Percentiles rank a stretch among this genome's conserved stretches.
Evolutionary conservation across 1,284 basidiomycete genomes (phyloP).

Genomic region (Fomes fomentarius): DNA sequence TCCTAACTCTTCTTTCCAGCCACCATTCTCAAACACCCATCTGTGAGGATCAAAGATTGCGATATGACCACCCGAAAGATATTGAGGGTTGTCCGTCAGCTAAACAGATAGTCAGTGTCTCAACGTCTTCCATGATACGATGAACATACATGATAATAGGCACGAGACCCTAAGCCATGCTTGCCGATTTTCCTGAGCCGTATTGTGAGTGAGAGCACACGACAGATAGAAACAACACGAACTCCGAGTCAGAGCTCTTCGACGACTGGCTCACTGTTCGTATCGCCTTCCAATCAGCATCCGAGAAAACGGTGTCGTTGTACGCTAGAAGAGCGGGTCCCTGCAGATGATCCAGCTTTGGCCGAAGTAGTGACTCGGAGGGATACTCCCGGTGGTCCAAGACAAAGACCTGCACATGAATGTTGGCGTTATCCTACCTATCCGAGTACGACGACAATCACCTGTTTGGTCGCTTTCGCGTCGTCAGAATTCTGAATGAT

Average conservation of each 20-base stretch:
- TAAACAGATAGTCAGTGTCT: slow-evolving; percentile 20
- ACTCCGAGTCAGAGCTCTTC: slow-evolving; percentile 48
- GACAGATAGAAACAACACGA: slow-evolving; percentile 18
- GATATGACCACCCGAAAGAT: slow-evolving; percentile 44
- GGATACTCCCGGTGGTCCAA: slow-evolving; percentile 42
- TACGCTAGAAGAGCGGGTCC: slow-evolving; percentile 51
- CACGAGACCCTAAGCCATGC: slow-evolving; percentile 54
- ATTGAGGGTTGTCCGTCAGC: slow-evolving; percentile 54
- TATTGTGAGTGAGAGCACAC: neutral
- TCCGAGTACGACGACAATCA: slow-evolving; percentile 3
- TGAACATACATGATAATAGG: slow-evolving; percentile 49
- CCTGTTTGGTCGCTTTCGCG: slow-evolving; percentile 35
- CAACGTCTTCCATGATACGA: neutral
- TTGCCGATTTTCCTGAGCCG: slow-evolving; percentile 53
- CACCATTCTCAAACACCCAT: slow-evolving; percentile 34
- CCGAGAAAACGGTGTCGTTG: slow-evolving; percentile 45
- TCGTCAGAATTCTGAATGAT: slow-evolving; percentile 54
- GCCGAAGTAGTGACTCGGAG: slow-evolving; percentile 30
- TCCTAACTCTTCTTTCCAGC: slow-evolving; percentile 34
- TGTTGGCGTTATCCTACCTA: too few relatives aligned
- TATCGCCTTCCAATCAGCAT: slow-evolving; percentile 46
- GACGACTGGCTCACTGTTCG: slow-evolving; percentile 49
- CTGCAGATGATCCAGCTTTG: slow-evolving; percentile 37
- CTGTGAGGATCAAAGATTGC: slow-evolving; percentile 50
- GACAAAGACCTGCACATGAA: slow-evolving; percentile 40